Evolutionary conservation across 352 stramenopile genomes (phyloP).

Genomic region (Phytophthora syringae): DNA sequence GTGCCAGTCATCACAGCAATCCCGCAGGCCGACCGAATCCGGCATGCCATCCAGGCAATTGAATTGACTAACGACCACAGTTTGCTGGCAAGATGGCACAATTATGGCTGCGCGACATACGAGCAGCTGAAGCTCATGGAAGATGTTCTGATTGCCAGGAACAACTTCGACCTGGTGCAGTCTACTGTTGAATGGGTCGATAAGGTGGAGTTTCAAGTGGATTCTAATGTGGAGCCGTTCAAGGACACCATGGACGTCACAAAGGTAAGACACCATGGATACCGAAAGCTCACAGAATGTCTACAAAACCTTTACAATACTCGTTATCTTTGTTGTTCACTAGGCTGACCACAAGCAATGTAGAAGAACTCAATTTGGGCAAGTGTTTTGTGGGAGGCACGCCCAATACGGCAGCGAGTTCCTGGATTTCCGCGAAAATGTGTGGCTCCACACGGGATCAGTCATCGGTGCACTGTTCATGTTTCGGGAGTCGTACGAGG

Average conservation of each 20-base stretch:
- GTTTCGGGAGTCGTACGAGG: conserved; percentile 2
- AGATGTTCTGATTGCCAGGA: neutral
- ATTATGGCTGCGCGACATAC: conserved; percentile 12
- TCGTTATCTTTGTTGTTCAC: neutral
- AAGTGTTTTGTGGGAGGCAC: conserved; percentile 3
- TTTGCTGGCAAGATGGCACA: conserved; percentile 4
- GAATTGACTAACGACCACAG: neutral
- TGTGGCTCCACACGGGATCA: conserved; percentile 8
- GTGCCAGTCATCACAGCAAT: conserved; percentile 1
- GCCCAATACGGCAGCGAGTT: conserved; percentile 6
- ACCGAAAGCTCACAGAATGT: no score
- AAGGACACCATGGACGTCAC: conserved; percentile 3
- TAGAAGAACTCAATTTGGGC: conserved; percentile 2
- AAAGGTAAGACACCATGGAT: no score
- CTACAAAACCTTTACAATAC: neutral
- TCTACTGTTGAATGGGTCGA: conserved; percentile 17
- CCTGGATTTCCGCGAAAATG: conserved; percentile 11
- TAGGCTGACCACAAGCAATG: neutral
- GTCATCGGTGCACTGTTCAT: conserved; percentile 12
- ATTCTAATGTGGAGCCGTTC: neutral
- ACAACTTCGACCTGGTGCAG: conserved; percentile 16
- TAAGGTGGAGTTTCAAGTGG: conserved; percentile 5
- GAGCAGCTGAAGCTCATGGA: conserved; percentile 16
- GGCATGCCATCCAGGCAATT: neutral
- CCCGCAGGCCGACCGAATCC: neutral